Percentiles rank a stretch among this genome's conserved stretches.
Evolutionary conservation across 768 basidiomycete species (phyloP).

Genomic region (Tulasnella sp.): DNA sequence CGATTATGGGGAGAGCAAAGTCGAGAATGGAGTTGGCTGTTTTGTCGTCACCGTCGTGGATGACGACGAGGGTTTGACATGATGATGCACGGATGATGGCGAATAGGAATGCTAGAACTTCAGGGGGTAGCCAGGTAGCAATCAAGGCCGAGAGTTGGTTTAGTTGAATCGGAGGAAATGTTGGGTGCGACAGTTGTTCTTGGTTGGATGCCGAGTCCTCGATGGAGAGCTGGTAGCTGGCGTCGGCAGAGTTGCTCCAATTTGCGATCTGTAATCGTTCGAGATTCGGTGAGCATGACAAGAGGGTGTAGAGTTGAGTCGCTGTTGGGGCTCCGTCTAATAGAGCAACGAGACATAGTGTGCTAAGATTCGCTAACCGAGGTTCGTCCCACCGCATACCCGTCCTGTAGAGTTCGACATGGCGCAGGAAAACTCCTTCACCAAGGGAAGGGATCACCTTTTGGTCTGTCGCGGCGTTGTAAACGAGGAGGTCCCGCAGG

Average conservation of each 20-base stretch:
- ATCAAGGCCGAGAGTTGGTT: not conserved
- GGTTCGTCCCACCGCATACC: slow-evolving; percentile 11
- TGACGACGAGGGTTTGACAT: not conserved
- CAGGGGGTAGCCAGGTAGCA: not conserved
- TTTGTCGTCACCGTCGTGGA: not conserved
- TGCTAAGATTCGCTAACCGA: not conserved
- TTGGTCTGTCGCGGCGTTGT: not conserved
- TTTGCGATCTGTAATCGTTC: not conserved
- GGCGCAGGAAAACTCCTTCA: not conserved
- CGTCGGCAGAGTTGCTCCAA: not conserved
- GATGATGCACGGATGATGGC: not conserved
- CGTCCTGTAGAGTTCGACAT: not conserved
- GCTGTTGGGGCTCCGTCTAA: not conserved
- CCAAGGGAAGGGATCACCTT: not conserved
- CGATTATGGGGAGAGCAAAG: not conserved
- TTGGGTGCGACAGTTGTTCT: not conserved
- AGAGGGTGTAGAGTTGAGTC: not conserved
- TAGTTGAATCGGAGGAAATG: not conserved
- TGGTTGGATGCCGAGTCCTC: not conserved
- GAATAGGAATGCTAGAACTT: not conserved
- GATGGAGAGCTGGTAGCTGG: not conserved
- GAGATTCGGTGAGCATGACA: not conserved
- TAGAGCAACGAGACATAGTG: not conserved
- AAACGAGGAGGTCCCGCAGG: not conserved
- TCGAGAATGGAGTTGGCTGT: not conserved